These are phyloP conservation scores for Emydomyces testavorans DNA, from an alignment of 2,329 filamentous ascomycete species.

Conservation along the genomic window DNA sequence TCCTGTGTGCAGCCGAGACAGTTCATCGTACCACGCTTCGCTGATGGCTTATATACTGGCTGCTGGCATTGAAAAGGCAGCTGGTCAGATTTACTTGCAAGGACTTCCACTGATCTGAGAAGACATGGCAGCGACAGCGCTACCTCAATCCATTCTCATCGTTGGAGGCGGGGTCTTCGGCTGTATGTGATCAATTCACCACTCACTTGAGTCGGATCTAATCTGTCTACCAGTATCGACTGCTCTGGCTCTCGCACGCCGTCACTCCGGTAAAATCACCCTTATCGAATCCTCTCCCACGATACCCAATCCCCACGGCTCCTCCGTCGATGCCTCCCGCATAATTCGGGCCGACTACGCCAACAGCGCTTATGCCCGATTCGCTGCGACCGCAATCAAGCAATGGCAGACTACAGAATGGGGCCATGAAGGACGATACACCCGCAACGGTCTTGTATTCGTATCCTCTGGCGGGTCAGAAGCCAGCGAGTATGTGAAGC, in stretches of 20 bases:
- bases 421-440: slow-evolving; percentile 35
- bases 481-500: slow-evolving; percentile 28
- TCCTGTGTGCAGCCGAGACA: background rate
- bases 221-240: slow-evolving; percentile 41
- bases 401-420: slow-evolving; percentile 46
- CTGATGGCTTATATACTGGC: background rate
- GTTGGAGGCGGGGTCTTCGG: slow-evolving; percentile 36
- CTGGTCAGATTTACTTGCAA: background rate
- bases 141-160: slow-evolving; percentile 31
- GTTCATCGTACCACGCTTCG: background rate
- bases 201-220: background rate
- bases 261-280: slow-evolving; percentile 42
- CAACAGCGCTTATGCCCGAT: slow-evolving; percentile 60
- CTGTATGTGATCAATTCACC: slow-evolving; percentile 24
- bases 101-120: background rate
- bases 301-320: slow-evolving; percentile 49
- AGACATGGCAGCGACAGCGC: slow-evolving; percentile 12
- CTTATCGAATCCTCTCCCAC: slow-evolving; percentile 45
- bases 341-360: slow-evolving; percentile 69
- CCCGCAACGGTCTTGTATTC: slow-evolving; percentile 34
- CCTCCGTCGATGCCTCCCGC: slow-evolving; percentile 49
- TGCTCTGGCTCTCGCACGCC: slow-evolving; percentile 57
- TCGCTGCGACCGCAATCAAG: slow-evolving; percentile 61
- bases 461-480: slow-evolving; percentile 27
- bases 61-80: background rate